Base-by-base conservation (phyloP, 2,329 filamentous ascomycete genomes). In the Claviceps quebecensis region DNA sequence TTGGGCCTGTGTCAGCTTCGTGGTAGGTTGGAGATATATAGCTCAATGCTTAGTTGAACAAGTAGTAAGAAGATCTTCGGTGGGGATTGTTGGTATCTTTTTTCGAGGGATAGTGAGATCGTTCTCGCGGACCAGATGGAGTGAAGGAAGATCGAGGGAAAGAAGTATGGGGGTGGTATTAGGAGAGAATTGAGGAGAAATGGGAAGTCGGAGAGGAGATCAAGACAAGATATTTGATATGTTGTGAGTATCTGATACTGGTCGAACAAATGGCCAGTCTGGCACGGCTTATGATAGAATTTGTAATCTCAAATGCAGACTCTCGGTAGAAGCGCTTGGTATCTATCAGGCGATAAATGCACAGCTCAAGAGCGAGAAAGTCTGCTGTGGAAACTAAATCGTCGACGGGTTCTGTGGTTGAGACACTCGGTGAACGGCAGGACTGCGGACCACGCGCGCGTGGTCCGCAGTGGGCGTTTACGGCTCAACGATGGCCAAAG, bases 401-500 rank as follows among this genome's bases (percentile, higher is more conserved):
- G 81, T 85, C 81, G 77, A 81, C 45, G 58, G 53, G 49, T 43
- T 59, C 52, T 37, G 58, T 54, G 54, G 56, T 56, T 62, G 66
- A 78, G 74, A 72, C 77, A 74, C 76, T 88, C 84, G 81, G 74
- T 82, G 83, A 84, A 83, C 86, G 88, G 84, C 81, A 81, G 84
- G 84, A 87, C 86, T 89, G 80, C 82, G 78, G 78, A 78, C 80
- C 78, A 76, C 56, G 66, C 63, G 43, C 48, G 26, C 47, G 54
- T 48, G 63, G 75, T 80, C 81, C 83, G 83, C 81, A 89, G 85
- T 83, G 82, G 81, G 78, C 72, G 79, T 87, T 90, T 89, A 94
- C 84, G 91, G 86, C 85, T 84, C 84, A 86, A 81, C 83, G 83
- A 85, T 74, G 76, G 83, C 81, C 82, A 76, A 80, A 79, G 80